Base-by-base conservation (phyloP, 345 rosid genomes). In the Pelargonium nanum region DNA sequence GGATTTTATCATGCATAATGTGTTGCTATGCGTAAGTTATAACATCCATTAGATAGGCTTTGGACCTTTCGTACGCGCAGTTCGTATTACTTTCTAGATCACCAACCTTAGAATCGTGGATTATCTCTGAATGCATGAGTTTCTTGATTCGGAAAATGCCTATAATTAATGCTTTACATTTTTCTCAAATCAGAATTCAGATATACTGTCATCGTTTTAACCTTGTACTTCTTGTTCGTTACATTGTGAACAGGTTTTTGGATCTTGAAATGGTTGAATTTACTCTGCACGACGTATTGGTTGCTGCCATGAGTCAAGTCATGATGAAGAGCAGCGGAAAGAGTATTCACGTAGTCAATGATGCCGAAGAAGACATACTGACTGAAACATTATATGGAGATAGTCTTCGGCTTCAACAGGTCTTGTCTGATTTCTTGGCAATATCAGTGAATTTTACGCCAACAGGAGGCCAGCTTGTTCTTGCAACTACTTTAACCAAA, bases 201-300 rank as follows among this genome's bases (percentile, higher is more conserved):
- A n/a, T n/a, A n/a, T n/a, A n/a, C n/a, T 3, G 40, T 30, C 10
- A 30, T 30, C 9, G 6, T 30, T 30, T 12, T 5, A 30, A 30
- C 40, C 1, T 30, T 28, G 2, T 40, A 6, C 13, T 40, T 40
- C 48, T 40, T 7, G 48, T 2, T 40, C 48, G 0, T 40, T 7
- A 52, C 59, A 58, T 40, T 67, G 32, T 16, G n/a, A 56, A 24
- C 77, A 87, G 95, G n/a, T 83, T 71, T 70, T 72, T 83, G 85
- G 93, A 87, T 66, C 80, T 87, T 64, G 95, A 87, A 70, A 90
- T 87, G 97, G 74, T 74, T 17, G 93, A 84, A 54, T 87, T 85
- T 55, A 83, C 73, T 28, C 78, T 87, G 64, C 62, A 70, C 34
- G 76, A 81, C 44, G 77, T 85, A 23, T 67, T 85, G 64, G 78